These are phyloP conservation scores for Oryza glaberrima DNA, from an alignment of 176 grass and related monocot species.

Conservation along the genomic window DNA sequence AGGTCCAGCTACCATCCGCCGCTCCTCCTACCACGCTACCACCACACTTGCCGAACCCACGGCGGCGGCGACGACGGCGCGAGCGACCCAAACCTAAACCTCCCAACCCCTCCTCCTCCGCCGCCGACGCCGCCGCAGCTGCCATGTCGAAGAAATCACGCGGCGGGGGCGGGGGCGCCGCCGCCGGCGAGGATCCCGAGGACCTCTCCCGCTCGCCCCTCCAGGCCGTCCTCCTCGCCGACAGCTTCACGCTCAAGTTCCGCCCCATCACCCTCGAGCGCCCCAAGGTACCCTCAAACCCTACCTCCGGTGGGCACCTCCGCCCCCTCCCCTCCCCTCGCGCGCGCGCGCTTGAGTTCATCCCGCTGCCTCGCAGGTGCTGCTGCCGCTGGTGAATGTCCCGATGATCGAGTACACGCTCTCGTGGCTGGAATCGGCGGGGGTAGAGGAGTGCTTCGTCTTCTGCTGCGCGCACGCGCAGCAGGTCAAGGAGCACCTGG, in stretches of 20 bases:
- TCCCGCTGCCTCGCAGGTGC: conserved; percentile 51
- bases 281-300: conserved; percentile 69
- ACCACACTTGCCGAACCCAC: conserved; percentile 9
- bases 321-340: background rate
- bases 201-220: conserved; percentile 72
- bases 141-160: conserved; percentile 79
- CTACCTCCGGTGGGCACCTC: background rate
- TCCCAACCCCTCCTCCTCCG: conserved; percentile 17
- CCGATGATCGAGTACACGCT: conserved; percentile 98
- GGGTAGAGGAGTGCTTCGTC: conserved; percentile 86
- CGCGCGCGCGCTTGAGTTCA: background rate
- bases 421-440: conserved; percentile 81
- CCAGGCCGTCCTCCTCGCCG: conserved; percentile 91
- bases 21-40: background rate
- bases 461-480: conserved; percentile 86
- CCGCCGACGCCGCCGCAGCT: background rate
- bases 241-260: conserved; percentile 87
- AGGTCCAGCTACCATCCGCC: conserved; percentile 21
- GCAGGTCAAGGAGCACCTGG: conserved; percentile 82
- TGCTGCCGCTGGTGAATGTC: conserved; percentile 79
- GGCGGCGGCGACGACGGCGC: conserved; percentile 42
- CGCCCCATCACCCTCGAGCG: conserved; percentile 85
- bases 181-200: conserved; percentile 64
- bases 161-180: conserved; percentile 39
- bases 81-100: conserved; percentile 46